phyloP scores from a whole-genome alignment of 257 asterid genomes.

The Cynanchum wilfordii region DNA sequence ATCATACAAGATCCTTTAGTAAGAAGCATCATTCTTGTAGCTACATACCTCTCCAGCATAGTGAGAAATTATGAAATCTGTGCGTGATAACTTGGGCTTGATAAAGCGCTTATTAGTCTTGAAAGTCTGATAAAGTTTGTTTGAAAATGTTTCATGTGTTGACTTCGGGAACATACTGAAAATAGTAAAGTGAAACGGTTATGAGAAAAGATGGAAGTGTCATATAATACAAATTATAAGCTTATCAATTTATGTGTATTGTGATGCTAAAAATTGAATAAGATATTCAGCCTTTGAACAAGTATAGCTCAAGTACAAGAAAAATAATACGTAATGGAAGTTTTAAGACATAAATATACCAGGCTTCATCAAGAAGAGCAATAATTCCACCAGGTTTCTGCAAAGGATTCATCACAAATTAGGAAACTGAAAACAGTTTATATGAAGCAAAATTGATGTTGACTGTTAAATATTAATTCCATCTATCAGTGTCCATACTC shows the following conservation, averaged over 20 bases:
- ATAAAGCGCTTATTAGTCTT: constrained; percentile 83
- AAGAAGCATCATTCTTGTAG: constrained; percentile 13
- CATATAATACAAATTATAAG: constrained; percentile 1
- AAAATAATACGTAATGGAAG: constrained; percentile 12
- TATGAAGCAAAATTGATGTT: neutral
- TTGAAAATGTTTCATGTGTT: constrained; percentile 90
- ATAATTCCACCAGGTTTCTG: constrained; percentile 99
- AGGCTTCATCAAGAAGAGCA: constrained; percentile 97
- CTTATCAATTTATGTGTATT: constrained; percentile 6
- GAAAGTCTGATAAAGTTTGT: constrained; percentile 93
- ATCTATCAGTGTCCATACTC: neutral
- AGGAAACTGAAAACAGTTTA: neutral
- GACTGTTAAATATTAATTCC: neutral
- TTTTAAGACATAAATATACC: constrained; percentile 39
- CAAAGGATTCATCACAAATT: constrained; percentile 30
- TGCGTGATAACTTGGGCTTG: constrained; percentile 95
- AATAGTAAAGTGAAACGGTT: constrained; percentile 19
- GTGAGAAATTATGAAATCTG: constrained; percentile 80
- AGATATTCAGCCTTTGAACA: neutral
- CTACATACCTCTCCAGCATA: constrained; percentile 95
- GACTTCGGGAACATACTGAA: constrained; percentile 99
- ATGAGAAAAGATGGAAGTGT: constrained; percentile 17
- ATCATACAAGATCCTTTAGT: constrained; percentile 13
- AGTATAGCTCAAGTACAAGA: constrained; percentile 8
- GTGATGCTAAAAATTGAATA: neutral